phyloP scores from a whole-genome alignment of 352 stramenopile species.

The Globisporangium iwayamae region DNA sequence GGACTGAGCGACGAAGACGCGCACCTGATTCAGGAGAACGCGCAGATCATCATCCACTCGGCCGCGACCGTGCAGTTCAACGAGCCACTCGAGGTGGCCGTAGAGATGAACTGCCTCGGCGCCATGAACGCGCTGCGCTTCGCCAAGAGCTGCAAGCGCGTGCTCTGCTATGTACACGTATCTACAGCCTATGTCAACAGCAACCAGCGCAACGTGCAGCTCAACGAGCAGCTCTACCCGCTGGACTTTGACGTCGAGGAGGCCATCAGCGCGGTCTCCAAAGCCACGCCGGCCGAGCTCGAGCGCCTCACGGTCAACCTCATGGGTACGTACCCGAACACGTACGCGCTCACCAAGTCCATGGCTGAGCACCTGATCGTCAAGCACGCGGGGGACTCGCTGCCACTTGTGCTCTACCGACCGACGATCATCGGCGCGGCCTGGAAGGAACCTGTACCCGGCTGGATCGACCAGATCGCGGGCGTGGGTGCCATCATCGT shows the following conservation, averaged over 20 bases:
- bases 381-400: constrained; percentile 28
- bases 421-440: constrained; percentile 83
- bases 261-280: constrained; percentile 50
- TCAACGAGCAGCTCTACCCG: constrained; percentile 75
- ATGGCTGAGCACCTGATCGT: constrained; percentile 81
- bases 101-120: constrained; percentile 83
- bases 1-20: constrained; percentile 50
- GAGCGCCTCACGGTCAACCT: constrained; percentile 70
- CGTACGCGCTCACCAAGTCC: constrained; percentile 87
- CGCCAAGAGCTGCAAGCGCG: constrained; percentile 40
- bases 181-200: constrained; percentile 86
- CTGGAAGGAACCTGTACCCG: constrained; percentile 85
- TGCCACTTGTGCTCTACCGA: constrained; percentile 76
- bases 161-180: constrained; percentile 73
- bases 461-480: constrained; percentile 80
- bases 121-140: constrained; percentile 65
- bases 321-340: constrained; percentile 88
- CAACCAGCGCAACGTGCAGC: constrained; percentile 56
- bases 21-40: constrained; percentile 29
- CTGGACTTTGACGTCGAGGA: constrained; percentile 83
- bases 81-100: constrained; percentile 79
- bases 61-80: constrained; percentile 85
- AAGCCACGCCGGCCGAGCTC: constrained; percentile 47
- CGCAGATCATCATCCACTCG: constrained; percentile 82
- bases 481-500: constrained; percentile 79